Conservation (phyloP, 495 filamentous ascomycete species). For the Aspergillus saccharolyticus region DNA sequence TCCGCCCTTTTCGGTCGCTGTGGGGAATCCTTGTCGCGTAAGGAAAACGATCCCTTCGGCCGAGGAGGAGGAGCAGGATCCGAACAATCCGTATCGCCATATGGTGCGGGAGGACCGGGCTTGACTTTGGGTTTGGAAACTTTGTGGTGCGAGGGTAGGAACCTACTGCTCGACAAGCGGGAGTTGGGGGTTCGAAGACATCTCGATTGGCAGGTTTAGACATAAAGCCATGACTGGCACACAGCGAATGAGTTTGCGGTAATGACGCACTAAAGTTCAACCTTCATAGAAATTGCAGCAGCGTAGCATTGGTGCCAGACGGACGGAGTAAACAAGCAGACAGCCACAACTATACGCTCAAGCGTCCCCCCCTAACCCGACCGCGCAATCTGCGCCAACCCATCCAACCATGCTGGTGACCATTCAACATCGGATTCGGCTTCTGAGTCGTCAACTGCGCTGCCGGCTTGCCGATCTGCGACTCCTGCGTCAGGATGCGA, state of each 20-base stretch:
- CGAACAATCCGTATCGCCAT: constrained; percentile 20
- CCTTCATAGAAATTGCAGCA: too few relatives aligned
- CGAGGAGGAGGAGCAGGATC: constrained; percentile 26
- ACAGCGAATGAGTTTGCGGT: too few relatives aligned
- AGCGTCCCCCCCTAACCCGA: background rate
- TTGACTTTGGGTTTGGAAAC: background rate
- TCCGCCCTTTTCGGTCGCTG: constrained; percentile 35
- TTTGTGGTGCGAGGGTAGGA: background rate
- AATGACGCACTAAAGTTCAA: too few relatives aligned
- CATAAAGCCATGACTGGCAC: too few relatives aligned
- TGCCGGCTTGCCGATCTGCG: constrained; percentile 13
- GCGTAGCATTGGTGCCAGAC: too few relatives aligned
- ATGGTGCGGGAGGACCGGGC: constrained; percentile 14
- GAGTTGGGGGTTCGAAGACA: too few relatives aligned
- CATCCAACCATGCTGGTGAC: constrained; percentile 15
- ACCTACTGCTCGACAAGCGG: too few relatives aligned
- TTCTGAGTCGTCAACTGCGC: constrained; percentile 4
- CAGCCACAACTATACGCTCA: background rate
- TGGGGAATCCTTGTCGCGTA: constrained; percentile 34
- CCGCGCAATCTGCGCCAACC: background rate
- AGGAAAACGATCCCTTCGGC: constrained; percentile 35
- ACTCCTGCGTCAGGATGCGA: constrained; percentile 13
- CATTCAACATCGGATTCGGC: constrained; percentile 15
- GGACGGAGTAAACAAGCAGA: background rate
- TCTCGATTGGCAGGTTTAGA: too few relatives aligned